phyloP scores from a whole-genome alignment of 352 stramenopile genomes.

The Phytophthora nicotianae region DNA sequence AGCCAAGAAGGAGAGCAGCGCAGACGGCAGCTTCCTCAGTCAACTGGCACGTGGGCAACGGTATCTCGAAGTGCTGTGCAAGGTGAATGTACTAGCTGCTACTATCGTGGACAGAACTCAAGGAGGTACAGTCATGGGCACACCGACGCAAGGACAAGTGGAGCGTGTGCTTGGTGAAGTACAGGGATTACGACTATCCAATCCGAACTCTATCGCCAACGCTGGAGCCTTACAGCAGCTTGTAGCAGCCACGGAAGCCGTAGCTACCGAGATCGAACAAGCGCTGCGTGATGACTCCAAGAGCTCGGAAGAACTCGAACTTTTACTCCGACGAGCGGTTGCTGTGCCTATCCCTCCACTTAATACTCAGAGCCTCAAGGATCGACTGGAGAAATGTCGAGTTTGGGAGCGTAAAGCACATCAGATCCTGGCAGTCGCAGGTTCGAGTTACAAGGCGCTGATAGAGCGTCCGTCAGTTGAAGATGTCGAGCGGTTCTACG shows the following conservation, averaged over 20 bases:
- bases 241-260: conserved; percentile 34
- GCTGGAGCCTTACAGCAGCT: conserved; percentile 46
- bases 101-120: conserved; percentile 20
- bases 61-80: conserved; percentile 39
- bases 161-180: conserved; percentile 41
- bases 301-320: conserved; percentile 56
- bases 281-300: conserved; percentile 46
- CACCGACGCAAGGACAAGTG: conserved; percentile 34
- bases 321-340: conserved; percentile 40
- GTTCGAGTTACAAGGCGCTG: conserved; percentile 21
- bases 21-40: conserved; percentile 15
- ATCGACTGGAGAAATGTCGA: conserved; percentile 58
- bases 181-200: conserved; percentile 25
- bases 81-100: conserved; percentile 35
- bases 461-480: conserved; percentile 43
- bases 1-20: conserved; percentile 21
- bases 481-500: conserved; percentile 55
- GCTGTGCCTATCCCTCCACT: conserved; percentile 46
- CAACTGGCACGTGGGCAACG: conserved; percentile 22
- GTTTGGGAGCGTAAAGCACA: conserved; percentile 59
- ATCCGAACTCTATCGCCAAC: conserved; percentile 34
- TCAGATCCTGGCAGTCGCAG: conserved; percentile 41
- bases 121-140: conserved; percentile 16
- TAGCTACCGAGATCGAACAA: conserved; percentile 29
- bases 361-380: conserved; percentile 46